Base-by-base conservation (phyloP, 2,329 filamentous ascomycete species). In the Stemphylium lycopersici region DNA sequence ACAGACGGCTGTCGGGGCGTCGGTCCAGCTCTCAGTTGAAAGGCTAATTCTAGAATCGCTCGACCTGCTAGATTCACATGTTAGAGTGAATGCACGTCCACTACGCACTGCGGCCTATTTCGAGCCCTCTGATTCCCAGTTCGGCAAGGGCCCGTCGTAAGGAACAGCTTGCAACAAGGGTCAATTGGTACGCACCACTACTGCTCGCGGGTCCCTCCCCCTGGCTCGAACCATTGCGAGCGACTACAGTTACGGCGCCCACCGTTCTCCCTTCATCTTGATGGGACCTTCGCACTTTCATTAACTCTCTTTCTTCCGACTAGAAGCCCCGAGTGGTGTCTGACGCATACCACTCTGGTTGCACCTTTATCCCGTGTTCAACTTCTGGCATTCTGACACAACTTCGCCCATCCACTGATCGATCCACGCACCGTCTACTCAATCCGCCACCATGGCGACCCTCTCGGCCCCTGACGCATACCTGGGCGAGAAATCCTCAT, bases 381-480 rank as follows among this genome's bases (percentile, higher is more conserved):
- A 47, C 59, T 42, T 54, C 22, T 24, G 22, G 22, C 22, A 24
- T 24, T 54, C 22, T 24, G 22, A 6, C 22, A 24, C 6, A 55
- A 55, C 58, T 60, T 55, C 61, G 52, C 57, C 48, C 56, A 55
- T 57, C 58, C 55, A 57, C 49, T 63, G 52, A 54, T 67, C 64
- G 56, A 61, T 50, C 55, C 52, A 50, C 62, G 57, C 45, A 52
- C 55, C 55, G 15, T 52, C 62, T 48, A 53, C 55, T 55, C 59
- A 55, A 52, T 37, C 55, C 68, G 72, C 72, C 69, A 56, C 53
- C 66, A 75, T 75, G 72, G 72, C 72, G 69, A 71, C 61, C 65
- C 62, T 63, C 40, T 65, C 67, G 56, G 54, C 66, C 48, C 52
- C 68, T 20, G 68, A 62, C 59, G 55, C 61, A 34, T 69, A 71